Evolutionary conservation across 179 eudicot species (phyloP).

Genomic region (Corrigiola litoralis): DNA sequence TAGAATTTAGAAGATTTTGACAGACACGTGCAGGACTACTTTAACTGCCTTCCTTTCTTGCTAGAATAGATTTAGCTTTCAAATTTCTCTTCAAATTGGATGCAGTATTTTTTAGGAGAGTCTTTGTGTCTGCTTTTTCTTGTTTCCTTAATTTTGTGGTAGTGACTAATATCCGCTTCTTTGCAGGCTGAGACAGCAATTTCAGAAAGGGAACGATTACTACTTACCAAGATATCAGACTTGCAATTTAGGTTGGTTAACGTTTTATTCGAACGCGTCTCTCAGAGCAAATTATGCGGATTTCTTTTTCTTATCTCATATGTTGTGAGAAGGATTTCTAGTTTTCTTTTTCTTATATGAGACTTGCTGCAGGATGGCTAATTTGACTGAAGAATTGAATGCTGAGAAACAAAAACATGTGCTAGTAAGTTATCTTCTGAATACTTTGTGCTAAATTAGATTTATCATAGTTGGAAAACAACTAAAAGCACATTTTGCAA

Average conservation of each 20-base stretch:
- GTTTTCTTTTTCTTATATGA: not conserved
- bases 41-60: too few species aligned
- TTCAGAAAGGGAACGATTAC: conserved; percentile 81
- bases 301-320: not conserved
- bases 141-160: not conserved
- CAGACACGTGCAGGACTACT: too few species aligned
- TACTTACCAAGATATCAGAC: conserved; percentile 69
- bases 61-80: too few species aligned
- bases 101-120: too few species aligned
- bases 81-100: not conserved
- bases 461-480: not conserved
- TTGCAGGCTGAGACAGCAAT: conserved; percentile 60
- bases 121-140: not conserved
- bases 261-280: not conserved
- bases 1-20: too few species aligned
- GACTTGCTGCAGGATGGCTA: conserved; percentile 55
- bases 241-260: conserved; percentile 76
- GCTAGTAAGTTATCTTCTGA: conserved; percentile 46
- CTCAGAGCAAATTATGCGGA: not conserved
- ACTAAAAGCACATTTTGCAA: too few species aligned
- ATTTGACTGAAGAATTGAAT: conserved; percentile 76
- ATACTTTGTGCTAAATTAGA: not conserved
- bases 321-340: not conserved
- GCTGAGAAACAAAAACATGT: conserved; percentile 64
- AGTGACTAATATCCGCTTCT: conserved; percentile 5